Evolutionary conservation across 192 early-diverging fungal genomes (phyloP).

Genomic region (Cladochytrium replicatum): DNA sequence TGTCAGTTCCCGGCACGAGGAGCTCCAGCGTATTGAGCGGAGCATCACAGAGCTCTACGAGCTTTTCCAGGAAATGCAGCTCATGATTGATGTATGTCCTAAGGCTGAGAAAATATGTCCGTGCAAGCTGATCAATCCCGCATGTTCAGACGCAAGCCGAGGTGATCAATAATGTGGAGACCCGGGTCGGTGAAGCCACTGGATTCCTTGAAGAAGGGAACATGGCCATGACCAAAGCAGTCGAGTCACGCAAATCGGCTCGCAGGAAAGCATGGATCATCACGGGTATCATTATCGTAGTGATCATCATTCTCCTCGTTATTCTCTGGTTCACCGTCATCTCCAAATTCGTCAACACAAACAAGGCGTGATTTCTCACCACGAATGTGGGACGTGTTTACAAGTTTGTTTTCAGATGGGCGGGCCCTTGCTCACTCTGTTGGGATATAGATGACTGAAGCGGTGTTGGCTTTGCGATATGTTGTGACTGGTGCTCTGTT

Average conservation of each 20-base stretch:
- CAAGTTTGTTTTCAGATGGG: too few relatives aligned
- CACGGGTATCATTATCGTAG: constrained; percentile 7
- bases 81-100: constrained; percentile 32
- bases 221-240: constrained; percentile 40
- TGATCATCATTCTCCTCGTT: constrained; percentile 16
- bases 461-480: too few relatives aligned
- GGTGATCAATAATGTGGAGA: constrained; percentile 39
- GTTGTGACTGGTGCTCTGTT: too few relatives aligned
- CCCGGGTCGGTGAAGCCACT: constrained; percentile 25
- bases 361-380: too few relatives aligned
- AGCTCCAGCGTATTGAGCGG: constrained; percentile 44
- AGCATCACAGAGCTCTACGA: constrained; percentile 44
- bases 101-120: too few relatives aligned
- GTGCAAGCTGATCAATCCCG: background rate
- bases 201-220: constrained; percentile 26
- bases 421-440: too few relatives aligned
- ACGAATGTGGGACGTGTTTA: too few relatives aligned
- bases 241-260: constrained; percentile 26
- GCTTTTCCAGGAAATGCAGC: constrained; percentile 58
- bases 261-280: constrained; percentile 41
- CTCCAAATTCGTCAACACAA: too few relatives aligned
- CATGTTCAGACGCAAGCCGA: constrained; percentile 34
- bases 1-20: constrained; percentile 52
- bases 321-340: too few relatives aligned
- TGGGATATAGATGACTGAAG: too few relatives aligned